Conservation (phyloP, 2,329 filamentous ascomycete genomes). For the Tympanopsis confertula region DNA sequence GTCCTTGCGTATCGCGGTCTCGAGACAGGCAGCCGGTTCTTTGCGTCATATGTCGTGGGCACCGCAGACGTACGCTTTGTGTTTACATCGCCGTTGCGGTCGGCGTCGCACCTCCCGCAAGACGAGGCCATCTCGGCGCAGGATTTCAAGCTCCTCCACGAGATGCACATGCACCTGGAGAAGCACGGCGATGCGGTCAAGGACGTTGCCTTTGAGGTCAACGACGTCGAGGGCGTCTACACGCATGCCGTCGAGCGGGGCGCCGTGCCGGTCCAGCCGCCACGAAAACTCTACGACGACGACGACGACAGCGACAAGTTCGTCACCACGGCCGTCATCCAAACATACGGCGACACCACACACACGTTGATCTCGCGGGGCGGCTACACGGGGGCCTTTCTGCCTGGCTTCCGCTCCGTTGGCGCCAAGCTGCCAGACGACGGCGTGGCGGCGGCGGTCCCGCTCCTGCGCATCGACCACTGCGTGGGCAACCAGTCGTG, state of each 20-base stretch:
- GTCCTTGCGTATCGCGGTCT: slow-evolving; percentile 75
- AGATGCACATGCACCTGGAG: slow-evolving; percentile 75
- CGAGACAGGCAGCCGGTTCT: slow-evolving; percentile 71
- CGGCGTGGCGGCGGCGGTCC: slow-evolving; percentile 45
- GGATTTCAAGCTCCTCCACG: slow-evolving; percentile 54
- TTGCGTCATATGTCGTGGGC: slow-evolving; percentile 73
- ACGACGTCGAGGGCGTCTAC: slow-evolving; percentile 75
- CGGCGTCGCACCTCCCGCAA: slow-evolving; percentile 35
- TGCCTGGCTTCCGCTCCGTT: slow-evolving; percentile 66
- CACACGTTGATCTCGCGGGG: slow-evolving; percentile 75
- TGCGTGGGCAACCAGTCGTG: slow-evolving; percentile 96
- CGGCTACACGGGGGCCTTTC: slow-evolving; percentile 63
- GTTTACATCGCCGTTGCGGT: slow-evolving; percentile 70
- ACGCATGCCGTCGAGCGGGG: slow-evolving; percentile 56
- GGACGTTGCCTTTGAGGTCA: slow-evolving; percentile 90
- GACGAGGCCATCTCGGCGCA: slow-evolving; percentile 50
- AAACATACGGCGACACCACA: slow-evolving; percentile 89
- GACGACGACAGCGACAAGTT: slow-evolving; percentile 36
- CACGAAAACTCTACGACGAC: slow-evolving; percentile 40
- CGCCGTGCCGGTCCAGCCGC: slow-evolving; percentile 49
- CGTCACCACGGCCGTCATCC: slow-evolving; percentile 67
- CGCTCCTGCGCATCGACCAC: slow-evolving; percentile 74
- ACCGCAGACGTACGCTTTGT: slow-evolving; percentile 73
- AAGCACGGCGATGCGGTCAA: slow-evolving; percentile 88
- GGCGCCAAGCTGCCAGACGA: slow-evolving; percentile 20